Conservation (phyloP, 768 basidiomycete genomes). For the Rhodotorula babjevae region DNA sequence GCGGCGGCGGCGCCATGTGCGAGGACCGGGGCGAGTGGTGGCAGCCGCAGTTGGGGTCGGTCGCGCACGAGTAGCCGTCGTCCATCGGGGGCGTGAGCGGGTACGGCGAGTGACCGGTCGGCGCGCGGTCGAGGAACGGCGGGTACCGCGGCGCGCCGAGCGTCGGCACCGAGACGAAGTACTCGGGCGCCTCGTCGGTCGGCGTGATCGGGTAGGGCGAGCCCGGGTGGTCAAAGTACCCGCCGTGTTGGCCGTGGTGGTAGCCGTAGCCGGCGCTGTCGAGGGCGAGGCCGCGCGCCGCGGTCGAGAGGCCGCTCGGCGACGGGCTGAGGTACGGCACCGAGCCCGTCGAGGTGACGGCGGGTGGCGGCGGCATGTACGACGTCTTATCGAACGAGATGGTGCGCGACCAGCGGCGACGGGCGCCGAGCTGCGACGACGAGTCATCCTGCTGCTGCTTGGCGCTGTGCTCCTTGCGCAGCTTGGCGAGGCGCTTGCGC, state of each 20-base stretch:
- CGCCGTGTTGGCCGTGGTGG: background rate
- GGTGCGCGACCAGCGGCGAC: background rate
- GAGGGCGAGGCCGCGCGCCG: background rate
- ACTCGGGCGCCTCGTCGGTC: background rate
- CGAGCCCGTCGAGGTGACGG: background rate
- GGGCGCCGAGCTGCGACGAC: background rate
- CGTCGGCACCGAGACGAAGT: background rate
- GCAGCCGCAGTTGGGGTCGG: background rate
- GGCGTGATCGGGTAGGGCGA: background rate
- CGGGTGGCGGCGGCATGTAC: background rate
- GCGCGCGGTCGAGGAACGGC: background rate
- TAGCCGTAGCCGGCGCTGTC: background rate
- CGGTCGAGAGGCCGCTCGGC: background rate
- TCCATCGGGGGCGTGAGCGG: conserved; percentile 20
- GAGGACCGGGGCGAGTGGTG: background rate
- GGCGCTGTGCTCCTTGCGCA: conserved; percentile 1
- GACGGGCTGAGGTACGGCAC: background rate
- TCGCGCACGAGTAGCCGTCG: background rate
- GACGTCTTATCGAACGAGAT: background rate
- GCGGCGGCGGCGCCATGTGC: background rate
- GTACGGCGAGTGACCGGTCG: background rate
- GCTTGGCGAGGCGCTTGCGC: conserved; percentile 7
- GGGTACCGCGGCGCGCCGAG: too few species aligned
- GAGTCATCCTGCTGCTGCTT: background rate
- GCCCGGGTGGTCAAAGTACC: background rate